Percentiles rank a stretch among this genome's conserved stretches.
Evolutionary conservation across 2,329 filamentous ascomycete species (phyloP).

Genomic region (Trichoderma atroviride): DNA sequence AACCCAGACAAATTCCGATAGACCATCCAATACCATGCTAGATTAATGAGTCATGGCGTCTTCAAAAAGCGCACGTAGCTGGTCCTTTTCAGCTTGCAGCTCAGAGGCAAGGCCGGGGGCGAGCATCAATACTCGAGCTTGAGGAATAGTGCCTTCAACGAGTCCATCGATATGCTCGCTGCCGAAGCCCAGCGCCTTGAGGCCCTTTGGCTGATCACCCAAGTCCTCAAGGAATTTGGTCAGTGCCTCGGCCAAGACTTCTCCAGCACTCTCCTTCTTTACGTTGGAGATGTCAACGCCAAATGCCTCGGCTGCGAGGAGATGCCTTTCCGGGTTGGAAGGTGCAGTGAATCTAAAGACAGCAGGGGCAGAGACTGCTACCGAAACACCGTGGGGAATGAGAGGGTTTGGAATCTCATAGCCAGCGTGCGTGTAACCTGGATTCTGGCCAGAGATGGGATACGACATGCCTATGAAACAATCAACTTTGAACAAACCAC

Average conservation of each 20-base stretch:
- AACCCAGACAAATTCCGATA: slow-evolving; percentile 56
- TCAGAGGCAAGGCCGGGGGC: slow-evolving; percentile 79
- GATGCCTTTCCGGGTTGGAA: slow-evolving; percentile 88
- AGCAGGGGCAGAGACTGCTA: slow-evolving; percentile 88
- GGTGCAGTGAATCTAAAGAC: slow-evolving; percentile 93
- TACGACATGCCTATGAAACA: slow-evolving; percentile 79
- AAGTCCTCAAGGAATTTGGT: slow-evolving; percentile 77
- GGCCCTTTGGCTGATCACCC: slow-evolving; percentile 86
- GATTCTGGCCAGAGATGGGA: slow-evolving; percentile 94
- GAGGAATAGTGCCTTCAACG: slow-evolving; percentile 93
- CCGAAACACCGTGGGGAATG: slow-evolving; percentile 94
- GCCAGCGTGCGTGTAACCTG: slow-evolving; percentile 82
- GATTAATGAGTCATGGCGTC: slow-evolving; percentile 49
- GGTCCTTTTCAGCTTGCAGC: slow-evolving; percentile 69
- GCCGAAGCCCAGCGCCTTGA: slow-evolving; percentile 82
- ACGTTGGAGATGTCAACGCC: slow-evolving; percentile 87
- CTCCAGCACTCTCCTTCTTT: slow-evolving; percentile 86
- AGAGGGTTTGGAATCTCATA: slow-evolving; percentile 77
- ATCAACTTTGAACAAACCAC: not conserved
- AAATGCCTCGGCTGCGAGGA: slow-evolving; percentile 86
- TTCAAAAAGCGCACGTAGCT: slow-evolving; percentile 71
- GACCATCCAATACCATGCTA: not conserved
- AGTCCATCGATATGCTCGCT: slow-evolving; percentile 74
- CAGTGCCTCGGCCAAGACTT: slow-evolving; percentile 82
- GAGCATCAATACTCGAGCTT: slow-evolving; percentile 86